A percentile compares a stretch with the other conserved stretches of the same genome.
Conservation (phyloP, 2,329 filamentous ascomycete species). For the Cytospora schulzeri region DNA sequence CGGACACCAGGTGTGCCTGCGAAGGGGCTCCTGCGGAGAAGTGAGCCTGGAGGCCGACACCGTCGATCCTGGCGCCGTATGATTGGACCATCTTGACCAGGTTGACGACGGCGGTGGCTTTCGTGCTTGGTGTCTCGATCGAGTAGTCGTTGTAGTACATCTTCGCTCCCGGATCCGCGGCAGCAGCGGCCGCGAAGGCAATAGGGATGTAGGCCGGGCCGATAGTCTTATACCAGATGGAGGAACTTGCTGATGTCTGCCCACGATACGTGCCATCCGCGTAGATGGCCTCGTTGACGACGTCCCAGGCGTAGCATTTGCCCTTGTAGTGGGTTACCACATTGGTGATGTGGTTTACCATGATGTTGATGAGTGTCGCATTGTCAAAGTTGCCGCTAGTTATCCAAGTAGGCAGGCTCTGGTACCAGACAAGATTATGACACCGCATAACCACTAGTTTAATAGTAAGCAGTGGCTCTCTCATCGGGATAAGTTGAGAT, state of each 20-base stretch:
- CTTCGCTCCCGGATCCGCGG: constrained; percentile 16
- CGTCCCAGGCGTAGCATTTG: constrained; percentile 63
- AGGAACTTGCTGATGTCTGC: constrained; percentile 30
- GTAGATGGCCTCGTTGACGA: constrained; percentile 62
- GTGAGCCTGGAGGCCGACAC: constrained; percentile 54
- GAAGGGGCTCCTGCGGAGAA: constrained; percentile 42
- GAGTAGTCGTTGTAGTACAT: constrained; percentile 43
- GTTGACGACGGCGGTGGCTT: constrained; percentile 38
- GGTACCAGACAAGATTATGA: constrained; percentile 55
- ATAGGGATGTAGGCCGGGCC: constrained; percentile 58
- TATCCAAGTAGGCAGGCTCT: constrained; percentile 53
- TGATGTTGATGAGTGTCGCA: constrained; percentile 50
- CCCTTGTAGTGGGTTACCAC: constrained; percentile 57
- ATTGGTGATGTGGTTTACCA: constrained; percentile 60
- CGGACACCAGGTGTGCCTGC: constrained; percentile 37
- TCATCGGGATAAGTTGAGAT: constrained; percentile 15
- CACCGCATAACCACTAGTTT: constrained; percentile 55
- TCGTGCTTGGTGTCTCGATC: constrained; percentile 32
- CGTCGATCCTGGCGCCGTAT: constrained; percentile 50
- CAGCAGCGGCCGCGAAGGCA: constrained; percentile 40
- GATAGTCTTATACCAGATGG: constrained; percentile 57
- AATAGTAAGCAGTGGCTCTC: neutral
- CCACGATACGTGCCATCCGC: constrained; percentile 54
- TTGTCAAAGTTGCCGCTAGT: constrained; percentile 54
- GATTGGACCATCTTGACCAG: constrained; percentile 38